Evolutionary conservation across 2,329 filamentous ascomycete genomes (phyloP).

Genomic region (Sporothrix humicola): DNA sequence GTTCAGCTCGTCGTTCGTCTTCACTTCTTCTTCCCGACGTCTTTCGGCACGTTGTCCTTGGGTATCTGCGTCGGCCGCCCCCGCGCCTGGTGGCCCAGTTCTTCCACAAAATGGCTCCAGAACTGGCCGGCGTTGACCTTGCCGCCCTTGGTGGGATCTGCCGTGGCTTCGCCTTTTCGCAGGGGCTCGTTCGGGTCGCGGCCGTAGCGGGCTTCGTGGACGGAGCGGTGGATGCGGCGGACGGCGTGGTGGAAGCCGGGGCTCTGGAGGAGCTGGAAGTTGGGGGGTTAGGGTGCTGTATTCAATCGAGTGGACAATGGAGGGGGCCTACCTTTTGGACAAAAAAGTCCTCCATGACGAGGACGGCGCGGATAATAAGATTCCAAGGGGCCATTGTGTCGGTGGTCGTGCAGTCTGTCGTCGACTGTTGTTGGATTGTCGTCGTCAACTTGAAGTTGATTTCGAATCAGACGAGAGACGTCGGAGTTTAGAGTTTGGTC

Average conservation of each 20-base stretch:
- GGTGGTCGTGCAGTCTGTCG: neutral
- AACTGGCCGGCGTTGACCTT: conserved; percentile 44
- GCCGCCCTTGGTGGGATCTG: conserved; percentile 43
- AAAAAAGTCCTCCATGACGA: conserved; percentile 37
- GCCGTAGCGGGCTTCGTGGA: conserved; percentile 57
- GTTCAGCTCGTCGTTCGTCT: neutral
- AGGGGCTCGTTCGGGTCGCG: conserved; percentile 58
- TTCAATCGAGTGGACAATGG: neutral
- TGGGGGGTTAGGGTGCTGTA: no score
- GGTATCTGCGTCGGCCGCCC: conserved; percentile 43
- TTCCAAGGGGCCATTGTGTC: conserved; percentile 37
- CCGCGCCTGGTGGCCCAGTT: conserved; percentile 57
- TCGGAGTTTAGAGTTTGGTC: neutral
- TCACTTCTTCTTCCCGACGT: neutral
- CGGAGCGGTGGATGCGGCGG: conserved; percentile 56
- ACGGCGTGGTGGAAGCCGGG: conserved; percentile 60
- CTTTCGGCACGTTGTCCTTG: neutral
- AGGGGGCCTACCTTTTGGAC: conserved; percentile 37
- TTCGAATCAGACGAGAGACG: neutral
- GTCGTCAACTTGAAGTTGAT: neutral
- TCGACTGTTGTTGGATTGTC: neutral
- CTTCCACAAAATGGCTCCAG: conserved; percentile 55
- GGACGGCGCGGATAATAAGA: conserved; percentile 33
- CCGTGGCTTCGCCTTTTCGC: conserved; percentile 59
- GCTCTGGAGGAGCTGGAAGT: conserved; percentile 54